A percentile compares a stretch with the other conserved stretches of the same genome.
Evolutionary conservation across 129 eudicot species (phyloP).

Genomic region (Flaveria sonorensis): DNA sequence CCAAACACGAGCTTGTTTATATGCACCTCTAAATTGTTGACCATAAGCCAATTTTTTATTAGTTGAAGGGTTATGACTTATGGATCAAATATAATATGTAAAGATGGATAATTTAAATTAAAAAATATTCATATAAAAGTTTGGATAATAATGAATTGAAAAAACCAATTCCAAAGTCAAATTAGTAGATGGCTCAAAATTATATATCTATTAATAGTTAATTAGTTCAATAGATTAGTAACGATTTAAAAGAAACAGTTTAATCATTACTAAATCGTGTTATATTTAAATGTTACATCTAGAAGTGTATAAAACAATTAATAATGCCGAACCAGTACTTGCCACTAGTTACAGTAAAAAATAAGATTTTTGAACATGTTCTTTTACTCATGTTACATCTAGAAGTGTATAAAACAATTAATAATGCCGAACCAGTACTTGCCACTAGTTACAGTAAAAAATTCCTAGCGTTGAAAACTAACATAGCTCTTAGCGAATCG

Average conservation of each 20-base stretch:
- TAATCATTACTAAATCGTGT: not conserved
- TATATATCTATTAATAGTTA: no score
- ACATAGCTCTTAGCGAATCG: no score
- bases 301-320: not conserved
- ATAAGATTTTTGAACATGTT: no score
- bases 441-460: not conserved
- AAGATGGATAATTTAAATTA: not conserved
- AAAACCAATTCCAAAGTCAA: slow-evolving; percentile 2
- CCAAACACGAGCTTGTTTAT: no score
- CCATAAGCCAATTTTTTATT: not conserved
- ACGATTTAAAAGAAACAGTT: not conserved
- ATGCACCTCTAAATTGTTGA: not conserved
- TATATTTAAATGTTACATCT: not conserved
- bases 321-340: not conserved
- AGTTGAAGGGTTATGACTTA: slow-evolving; percentile 4
- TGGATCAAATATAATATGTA: not conserved
- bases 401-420: not conserved
- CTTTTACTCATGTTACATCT: not conserved
- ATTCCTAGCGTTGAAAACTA: no score
- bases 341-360: not conserved
- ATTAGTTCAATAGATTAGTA: not conserved
- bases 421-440: not conserved
- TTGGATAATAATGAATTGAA: not conserved
- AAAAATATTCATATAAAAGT: not conserved
- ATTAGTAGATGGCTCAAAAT: not conserved